Evolutionary conservation across 2,329 filamentous ascomycete species (phyloP), one percentile per base, ranked within the genome.

Genomic region (Curvularia hawaiiensis): DNA sequence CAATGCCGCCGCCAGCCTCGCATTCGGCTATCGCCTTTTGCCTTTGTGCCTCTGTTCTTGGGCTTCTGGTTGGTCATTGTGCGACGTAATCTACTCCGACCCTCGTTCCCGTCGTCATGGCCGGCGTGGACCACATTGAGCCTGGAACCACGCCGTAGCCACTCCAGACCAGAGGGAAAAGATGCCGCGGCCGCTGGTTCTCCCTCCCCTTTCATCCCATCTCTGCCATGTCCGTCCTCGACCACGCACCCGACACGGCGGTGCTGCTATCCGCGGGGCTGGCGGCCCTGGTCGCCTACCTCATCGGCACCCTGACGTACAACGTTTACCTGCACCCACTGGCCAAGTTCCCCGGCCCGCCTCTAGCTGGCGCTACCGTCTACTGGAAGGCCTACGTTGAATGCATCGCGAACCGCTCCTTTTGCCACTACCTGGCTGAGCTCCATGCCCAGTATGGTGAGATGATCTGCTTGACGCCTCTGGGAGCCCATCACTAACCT

Each of bases 241-340:
- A 52, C 33, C 48, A 60, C 22, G 40, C 39, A 30, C 54, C 50
- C 20, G 46, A 50, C 41, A 22, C 44, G 14, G 41, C 55, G 39
- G 33, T 58, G 39, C 47, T 68, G 33, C 46, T 70, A 16, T 47
- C 57, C 7, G 55, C 62, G 28, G 62, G 49, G 11, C 20, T 64
- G 22, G 53, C 65, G 18, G 55, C 50, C 10, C 44, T 62, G 22
- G 18, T 62, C 28, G 62, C 60, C 2, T 71, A 67, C 44, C 57
- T 47, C 14, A 50, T 63, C 14, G 68, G 59, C 46, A 51, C 41
- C 2, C 49, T 65, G 50, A 48, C 63, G 28, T 77, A 79, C 65
- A 74, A 72, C 60, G 64, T 75, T 31, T 79, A 73, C 64, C 75
- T 81, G 52, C 77, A 80, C 38, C 79, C 79, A 2, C 67, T 81